These are phyloP conservation scores for Boletus sensibilis DNA, from an alignment of 768 basidiomycete species.

Conservation along the genomic window DNA sequence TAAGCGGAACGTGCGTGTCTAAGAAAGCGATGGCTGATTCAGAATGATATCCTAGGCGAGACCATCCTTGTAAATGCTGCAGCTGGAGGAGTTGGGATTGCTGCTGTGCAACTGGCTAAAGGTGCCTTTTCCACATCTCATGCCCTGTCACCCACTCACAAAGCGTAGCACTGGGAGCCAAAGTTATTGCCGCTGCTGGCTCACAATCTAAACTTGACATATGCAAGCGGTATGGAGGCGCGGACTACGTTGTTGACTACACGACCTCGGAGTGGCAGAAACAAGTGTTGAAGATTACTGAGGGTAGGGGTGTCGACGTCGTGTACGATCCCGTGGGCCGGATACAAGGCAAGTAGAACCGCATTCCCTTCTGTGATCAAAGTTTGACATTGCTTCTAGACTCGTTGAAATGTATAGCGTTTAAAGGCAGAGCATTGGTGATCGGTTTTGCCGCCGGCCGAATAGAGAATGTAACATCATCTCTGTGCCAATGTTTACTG, in stretches of 20 bases:
- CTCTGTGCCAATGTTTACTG: background rate
- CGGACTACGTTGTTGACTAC: constrained; percentile 84
- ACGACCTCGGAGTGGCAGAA: constrained; percentile 81
- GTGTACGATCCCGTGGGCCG: constrained; percentile 86
- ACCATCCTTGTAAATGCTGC: constrained; percentile 92
- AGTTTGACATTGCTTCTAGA: constrained; percentile 42
- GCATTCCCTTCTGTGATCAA: background rate
- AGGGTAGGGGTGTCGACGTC: constrained; percentile 82
- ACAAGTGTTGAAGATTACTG: constrained; percentile 79
- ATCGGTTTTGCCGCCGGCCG: constrained; percentile 59
- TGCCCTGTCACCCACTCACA: background rate
- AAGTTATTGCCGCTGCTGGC: constrained; percentile 91
- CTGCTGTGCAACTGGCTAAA: constrained; percentile 92
- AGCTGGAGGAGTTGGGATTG: constrained; percentile 94
- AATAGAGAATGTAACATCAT: constrained; percentile 21
- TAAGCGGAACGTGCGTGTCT: constrained; percentile 9
- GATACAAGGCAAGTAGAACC: constrained; percentile 51
- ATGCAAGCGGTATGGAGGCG: constrained; percentile 72
- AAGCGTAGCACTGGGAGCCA: constrained; percentile 74
- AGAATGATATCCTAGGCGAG: constrained; percentile 53
- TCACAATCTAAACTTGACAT: constrained; percentile 78
- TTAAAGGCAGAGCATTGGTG: constrained; percentile 91
- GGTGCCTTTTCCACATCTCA: constrained; percentile 40
- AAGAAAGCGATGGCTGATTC: constrained; percentile 7
- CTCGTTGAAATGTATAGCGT: constrained; percentile 87